Percentiles rank a stretch among this genome's conserved stretches.
phyloP scores from a whole-genome alignment of 2,329 filamentous ascomycete species.

The Nemania serpens region DNA sequence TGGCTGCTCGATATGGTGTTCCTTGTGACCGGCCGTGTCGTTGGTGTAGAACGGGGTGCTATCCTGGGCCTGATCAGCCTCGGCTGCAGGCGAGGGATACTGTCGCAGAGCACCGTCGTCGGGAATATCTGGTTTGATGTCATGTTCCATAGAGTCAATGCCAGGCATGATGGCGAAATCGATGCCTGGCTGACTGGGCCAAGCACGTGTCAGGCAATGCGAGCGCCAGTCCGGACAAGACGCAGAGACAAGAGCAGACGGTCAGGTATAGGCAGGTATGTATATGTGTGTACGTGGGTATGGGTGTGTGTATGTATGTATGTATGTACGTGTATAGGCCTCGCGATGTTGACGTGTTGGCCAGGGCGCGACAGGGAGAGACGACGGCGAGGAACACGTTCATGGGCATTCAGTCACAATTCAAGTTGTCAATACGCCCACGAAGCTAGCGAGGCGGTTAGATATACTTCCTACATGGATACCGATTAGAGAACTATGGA shows the following conservation, averaged over 20 bases:
- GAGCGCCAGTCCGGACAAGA: slow-evolving; percentile 3
- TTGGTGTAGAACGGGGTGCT: slow-evolving; percentile 48
- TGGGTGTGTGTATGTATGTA: not conserved
- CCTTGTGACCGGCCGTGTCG: slow-evolving; percentile 30
- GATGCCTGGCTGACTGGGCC: slow-evolving; percentile 24
- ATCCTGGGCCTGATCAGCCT: slow-evolving; percentile 51
- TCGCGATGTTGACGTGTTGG: slow-evolving; percentile 11
- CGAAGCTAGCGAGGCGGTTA: slow-evolving; percentile 16
- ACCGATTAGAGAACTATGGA: slow-evolving; percentile 28
- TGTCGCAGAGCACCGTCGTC: slow-evolving; percentile 43
- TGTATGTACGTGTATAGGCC: not conserved
- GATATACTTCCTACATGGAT: slow-evolving; percentile 20
- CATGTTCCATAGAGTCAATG: slow-evolving; percentile 37
- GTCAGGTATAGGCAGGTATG: not conserved
- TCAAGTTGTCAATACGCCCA: slow-evolving; percentile 11
- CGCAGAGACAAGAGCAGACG: not conserved
- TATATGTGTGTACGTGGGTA: not conserved
- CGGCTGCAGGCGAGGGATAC: slow-evolving; percentile 54
- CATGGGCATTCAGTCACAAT: slow-evolving; percentile 22
- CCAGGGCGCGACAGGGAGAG: not conserved
- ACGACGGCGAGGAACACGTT: slow-evolving; percentile 11
- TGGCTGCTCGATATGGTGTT: slow-evolving; percentile 34
- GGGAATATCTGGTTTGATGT: slow-evolving; percentile 31
- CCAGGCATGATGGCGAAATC: slow-evolving; percentile 35
- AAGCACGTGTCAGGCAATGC: slow-evolving; percentile 17